Evolutionary conservation across 2,329 filamentous ascomycete species (phyloP), one percentile per base, ranked within the genome.

Genomic region (Neonectria neomacrospora): DNA sequence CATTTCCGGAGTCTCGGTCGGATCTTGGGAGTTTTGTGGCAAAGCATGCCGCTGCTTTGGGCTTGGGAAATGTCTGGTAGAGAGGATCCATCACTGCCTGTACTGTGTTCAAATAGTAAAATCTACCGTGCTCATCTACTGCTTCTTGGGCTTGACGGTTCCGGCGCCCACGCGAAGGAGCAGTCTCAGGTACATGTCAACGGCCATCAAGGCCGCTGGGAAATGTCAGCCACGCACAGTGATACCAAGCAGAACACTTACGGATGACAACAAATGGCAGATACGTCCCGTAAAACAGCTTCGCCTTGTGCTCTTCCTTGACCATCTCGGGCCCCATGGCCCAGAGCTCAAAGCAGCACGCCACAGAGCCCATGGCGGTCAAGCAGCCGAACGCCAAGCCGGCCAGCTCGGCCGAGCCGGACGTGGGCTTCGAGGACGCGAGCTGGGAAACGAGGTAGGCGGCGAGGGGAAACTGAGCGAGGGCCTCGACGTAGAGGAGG

Each of bases 121-220:
- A 50, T 58, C 48, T 41, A 41, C 48, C 34, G 11, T 44, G 26
- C 10, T 53, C 39, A 16, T 55, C 58, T 67, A 74, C 34, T 67
- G 65, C 26, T 58, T 73, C 75, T 86, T 86, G 69, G 81, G 79
- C 61, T 73, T 77, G 34, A 44, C 62, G 5, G 76, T 70, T 0
- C 59, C 66, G 6, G 61, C 67, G 37, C 78, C 74, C 14, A 84
- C 74, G 9, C 86, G 81, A 7, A 68, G 75, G 9, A 85, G 71
- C 1, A 88, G 75, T n/a, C 86, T 80, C 37, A 72, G 53, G 53
- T 82, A 86, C 86, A 88, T 88, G 67, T 88, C 86, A 22, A 80
- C 67, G 10, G 81, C 83, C 74, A 88, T 78, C 1, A 86, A 12
- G 0, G 79, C 66, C 14, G 86, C 86, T 88, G 51, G 4, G n/a